A percentile compares a stretch with the other conserved stretches of the same genome.
Evolutionary conservation across 345 rosid species (phyloP).

Genomic region (Mallotus nudiflorus): DNA sequence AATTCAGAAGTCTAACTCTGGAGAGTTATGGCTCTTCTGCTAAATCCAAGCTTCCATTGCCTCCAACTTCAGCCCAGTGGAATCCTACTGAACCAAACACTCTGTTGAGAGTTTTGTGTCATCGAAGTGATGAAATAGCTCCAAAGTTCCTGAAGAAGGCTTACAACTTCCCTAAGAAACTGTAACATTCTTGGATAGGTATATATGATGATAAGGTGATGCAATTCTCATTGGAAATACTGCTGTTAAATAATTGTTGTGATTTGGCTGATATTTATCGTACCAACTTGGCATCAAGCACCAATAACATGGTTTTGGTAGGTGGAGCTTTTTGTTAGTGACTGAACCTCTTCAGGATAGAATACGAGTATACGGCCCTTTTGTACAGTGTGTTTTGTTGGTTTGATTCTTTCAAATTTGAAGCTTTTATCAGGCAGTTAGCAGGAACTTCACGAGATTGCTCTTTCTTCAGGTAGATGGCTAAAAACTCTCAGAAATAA

Average conservation of each 20-base stretch:
- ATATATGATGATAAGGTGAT: background rate
- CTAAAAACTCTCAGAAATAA: background rate
- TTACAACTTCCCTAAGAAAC: slow-evolving; percentile 70
- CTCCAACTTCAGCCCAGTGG: slow-evolving; percentile 36
- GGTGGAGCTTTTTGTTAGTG: background rate
- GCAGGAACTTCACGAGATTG: slow-evolving; percentile 3
- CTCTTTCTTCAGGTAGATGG: background rate
- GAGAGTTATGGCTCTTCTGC: slow-evolving; percentile 61
- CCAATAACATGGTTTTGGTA: background rate
- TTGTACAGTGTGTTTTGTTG: slow-evolving; percentile 13
- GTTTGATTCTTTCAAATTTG: slow-evolving; percentile 5
- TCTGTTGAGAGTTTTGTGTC: slow-evolving; percentile 28
- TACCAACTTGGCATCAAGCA: background rate
- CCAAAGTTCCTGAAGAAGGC: slow-evolving; percentile 30
- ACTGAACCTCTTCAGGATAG: background rate
- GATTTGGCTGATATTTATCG: slow-evolving; percentile 5
- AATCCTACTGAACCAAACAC: slow-evolving; percentile 29
- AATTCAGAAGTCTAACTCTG: slow-evolving; percentile 55
- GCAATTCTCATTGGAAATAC: background rate
- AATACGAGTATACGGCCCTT: background rate
- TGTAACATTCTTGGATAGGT: slow-evolving; percentile 19
- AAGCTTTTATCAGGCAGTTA: background rate
- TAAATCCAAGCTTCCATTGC: slow-evolving; percentile 56
- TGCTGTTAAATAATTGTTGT: background rate
- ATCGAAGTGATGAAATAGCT: slow-evolving; percentile 28